Evolutionary conservation across 495 filamentous ascomycete genomes (phyloP), one percentile per base, ranked within the genome.

Genomic region (Neurospora discreta): DNA sequence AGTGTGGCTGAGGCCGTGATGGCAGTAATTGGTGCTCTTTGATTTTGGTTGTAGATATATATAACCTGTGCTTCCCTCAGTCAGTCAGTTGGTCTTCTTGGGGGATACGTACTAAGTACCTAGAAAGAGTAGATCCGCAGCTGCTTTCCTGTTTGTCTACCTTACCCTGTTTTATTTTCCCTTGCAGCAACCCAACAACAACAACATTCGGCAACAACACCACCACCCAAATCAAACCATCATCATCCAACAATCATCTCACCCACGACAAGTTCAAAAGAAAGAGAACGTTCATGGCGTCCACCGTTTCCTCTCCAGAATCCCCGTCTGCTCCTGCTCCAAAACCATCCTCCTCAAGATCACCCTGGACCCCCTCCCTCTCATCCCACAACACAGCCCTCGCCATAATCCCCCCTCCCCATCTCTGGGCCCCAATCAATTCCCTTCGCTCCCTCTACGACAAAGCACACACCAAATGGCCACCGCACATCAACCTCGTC

Each of bases 401-500:
- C n/a, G 84, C 83, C 71, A 68, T 88, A 26, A 74, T 88, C 26
- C 86, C 85, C 33, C 85, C 85, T 0, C 71, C 69, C 23, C 72
- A 78, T 39, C 73, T 83, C 69, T 83, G 84, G 77, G 72, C 77
- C 5, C 58, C 77, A 5, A 67, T 88, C 23, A 82, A 89, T 72
- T 74, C 79, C 36, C 80, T 90, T 9, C 82, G 87, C 26, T 81
- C 79, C 9, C 77, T 86, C 39, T 85, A 89, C 78, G 88, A 89
- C 76, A 85, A 85, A 68, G 82, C 81, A 2, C 85, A 85, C 74
- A 79, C 76, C 39, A 86, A 82, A 80, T 89, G 88, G 88, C 87
- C 87, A 3, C 85, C 87, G 7, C 88, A 90, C 72, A 72, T 89
- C 73, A 90, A 89, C 71, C 73, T 90, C 39, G 74, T 88, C 2